Conservation (phyloP, 805 yeast species). For the Metschnikowia noctiluminum region DNA sequence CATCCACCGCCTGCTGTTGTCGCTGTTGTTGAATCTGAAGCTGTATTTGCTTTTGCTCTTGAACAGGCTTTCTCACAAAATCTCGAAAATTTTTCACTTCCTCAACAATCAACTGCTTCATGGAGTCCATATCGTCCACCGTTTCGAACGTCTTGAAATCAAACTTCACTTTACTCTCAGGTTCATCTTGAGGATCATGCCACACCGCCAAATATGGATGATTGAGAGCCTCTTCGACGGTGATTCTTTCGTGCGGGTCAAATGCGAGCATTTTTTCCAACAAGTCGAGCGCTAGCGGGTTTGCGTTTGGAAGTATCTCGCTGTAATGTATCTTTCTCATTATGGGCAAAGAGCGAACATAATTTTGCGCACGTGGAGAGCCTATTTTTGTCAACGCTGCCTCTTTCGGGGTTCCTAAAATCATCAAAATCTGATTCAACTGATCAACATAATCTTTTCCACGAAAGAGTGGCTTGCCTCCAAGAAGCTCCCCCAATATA, state of each 20-base stretch:
- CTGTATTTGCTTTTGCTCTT: constrained; percentile 46
- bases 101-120: constrained; percentile 73
- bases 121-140: constrained; percentile 67
- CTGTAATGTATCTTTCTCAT: constrained; percentile 76
- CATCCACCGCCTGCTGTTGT: constrained; percentile 16
- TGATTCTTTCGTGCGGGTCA: constrained; percentile 79
- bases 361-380: constrained; percentile 85
- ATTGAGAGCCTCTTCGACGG: constrained; percentile 81
- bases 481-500: constrained; percentile 87
- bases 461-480: constrained; percentile 87
- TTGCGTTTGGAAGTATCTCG: constrained; percentile 76
- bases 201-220: constrained; percentile 88
- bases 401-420: constrained; percentile 86
- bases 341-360: constrained; percentile 80
- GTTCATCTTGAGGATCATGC: constrained; percentile 76
- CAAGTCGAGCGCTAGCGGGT: constrained; percentile 77
- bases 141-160: constrained; percentile 82
- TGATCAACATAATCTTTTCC: constrained; percentile 97
- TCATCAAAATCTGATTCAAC: constrained; percentile 77
- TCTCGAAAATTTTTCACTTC: constrained; percentile 79
- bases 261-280: constrained; percentile 72
- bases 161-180: constrained; percentile 73
- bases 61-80: constrained; percentile 74
- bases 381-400: constrained; percentile 50
- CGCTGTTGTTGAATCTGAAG: constrained; percentile 28